Evolutionary conservation across 225 moss, liverwort and hornwort species (phyloP), one percentile per base, ranked within the genome.

Genomic region (Pleurozium schreberi): DNA sequence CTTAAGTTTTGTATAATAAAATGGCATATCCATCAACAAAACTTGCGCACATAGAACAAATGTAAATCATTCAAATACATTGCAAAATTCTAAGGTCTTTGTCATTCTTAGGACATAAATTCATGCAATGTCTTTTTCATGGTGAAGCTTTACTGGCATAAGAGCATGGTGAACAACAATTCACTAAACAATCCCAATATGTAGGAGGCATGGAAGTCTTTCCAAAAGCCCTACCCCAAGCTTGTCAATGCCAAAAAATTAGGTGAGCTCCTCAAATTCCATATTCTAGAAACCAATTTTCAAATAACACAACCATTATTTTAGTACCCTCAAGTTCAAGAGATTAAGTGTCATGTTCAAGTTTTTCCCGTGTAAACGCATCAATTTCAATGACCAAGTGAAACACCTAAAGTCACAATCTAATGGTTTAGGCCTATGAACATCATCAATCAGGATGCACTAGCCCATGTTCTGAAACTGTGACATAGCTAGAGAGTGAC

Each of bases 241-340:
- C 18, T 47, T 18, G 7, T 12, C 19, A 49, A 47, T 2, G 1
- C 4, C 6, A 7, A 16, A 30, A 74, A 73, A 47, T 74, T 49
- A 1, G 31, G 3, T 1, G 1, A 47, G 19, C 11, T 49, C 19
- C 1, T 31, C 19, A 31, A 31, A 31, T 74, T 47, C 7, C 4
- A 74, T 18, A 18, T 18, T 74, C 31, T 47, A 19, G 19, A 31
- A 18, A 19, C 11, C 18, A 74, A 31, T 74, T 74, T 74, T 11
- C 7, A 30, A 10, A 5, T n/a, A n/a, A 18, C 18, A 47, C 0
- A 1, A 6, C 18, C 28, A 31, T 47, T 47, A 47, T 1, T 47
- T 75, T 0, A 49, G 0, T 2, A 49, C 2, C 0, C 7, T 18
- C 0, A 0, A 74, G 7, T 30, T 11, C 0, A 1, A 49, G 7